Base-by-base conservation (phyloP, 108 stramenopile genomes). In the Pseudonitzschia multiseries region DNA sequence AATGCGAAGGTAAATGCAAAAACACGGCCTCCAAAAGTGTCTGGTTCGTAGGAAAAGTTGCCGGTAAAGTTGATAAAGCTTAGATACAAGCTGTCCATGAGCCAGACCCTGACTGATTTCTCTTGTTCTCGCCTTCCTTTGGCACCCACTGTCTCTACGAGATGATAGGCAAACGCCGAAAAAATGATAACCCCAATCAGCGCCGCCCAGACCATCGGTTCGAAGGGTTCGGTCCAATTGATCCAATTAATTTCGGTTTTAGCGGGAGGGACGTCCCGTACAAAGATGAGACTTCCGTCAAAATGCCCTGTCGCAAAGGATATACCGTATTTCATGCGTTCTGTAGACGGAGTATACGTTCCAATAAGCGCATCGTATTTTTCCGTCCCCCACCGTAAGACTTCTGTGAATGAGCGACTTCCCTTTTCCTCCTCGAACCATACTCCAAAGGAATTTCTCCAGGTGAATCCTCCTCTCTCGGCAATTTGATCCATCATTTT, bases 391-490 rank as follows among this genome's bases (percentile, higher is more conserved):
- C 14, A 2, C 20, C 12, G 13, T 14, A 36, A 36, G 32, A 42
- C 8, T 31, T 26, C 72, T 63, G 9, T 48, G 36, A 36, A 48
- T 14, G 14, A 48, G 14, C 18, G 18, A 48, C 12, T 4, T n/a
- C 32, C 15, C 61, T 40, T 36, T 36, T 36, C 36, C 36, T 36
- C 36, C 36, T 36, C 36, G 36, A 2, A 2, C 36, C 36, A 61
- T 18, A 65, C 33, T 6, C 40, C 72, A 22, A 73, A 73, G 17
- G 20, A 31, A 42, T 73, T 32, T 43, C 72, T 46, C 72, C 72
- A 73, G 0, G 62, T 73, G 18, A 73, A 73, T 10, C 26, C 26
- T 20, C 60, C 72, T 0, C 18, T 64, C 0, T 54, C 31, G 21
- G 72, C 72, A n/a, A 73, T 36, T 10, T 73, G 21, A 44, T 73